Evolutionary conservation across 2,329 filamentous ascomycete species (phyloP).

Genomic region (Cercospora sesami): DNA sequence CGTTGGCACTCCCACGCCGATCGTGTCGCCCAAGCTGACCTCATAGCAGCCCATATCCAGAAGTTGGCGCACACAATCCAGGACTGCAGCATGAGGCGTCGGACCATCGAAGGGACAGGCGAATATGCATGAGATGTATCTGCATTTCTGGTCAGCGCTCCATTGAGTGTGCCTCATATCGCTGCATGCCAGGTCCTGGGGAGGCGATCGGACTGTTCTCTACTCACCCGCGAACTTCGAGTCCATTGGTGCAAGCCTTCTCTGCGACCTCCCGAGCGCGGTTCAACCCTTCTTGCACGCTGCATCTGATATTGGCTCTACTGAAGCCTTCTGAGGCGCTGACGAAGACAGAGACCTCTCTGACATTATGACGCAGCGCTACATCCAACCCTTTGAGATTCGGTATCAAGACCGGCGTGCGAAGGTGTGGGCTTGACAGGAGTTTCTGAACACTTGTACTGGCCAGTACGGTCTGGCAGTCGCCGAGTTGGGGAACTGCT

Average conservation of each 20-base stretch:
- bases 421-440: neutral
- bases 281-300: neutral
- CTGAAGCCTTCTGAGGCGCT: neutral
- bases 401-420: neutral
- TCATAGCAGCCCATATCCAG: neutral
- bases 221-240: neutral
- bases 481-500: neutral
- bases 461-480: neutral
- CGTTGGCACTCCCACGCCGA: neutral
- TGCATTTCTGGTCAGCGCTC: neutral
- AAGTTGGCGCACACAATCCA: neutral
- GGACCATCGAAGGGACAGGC: neutral
- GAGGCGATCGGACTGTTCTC: neutral
- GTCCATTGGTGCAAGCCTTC: neutral
- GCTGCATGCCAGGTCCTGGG: too few relatives aligned
- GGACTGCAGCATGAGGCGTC: neutral
- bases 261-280: neutral
- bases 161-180: neutral
- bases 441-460: neutral
- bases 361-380: neutral
- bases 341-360: neutral
- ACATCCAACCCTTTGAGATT: neutral
- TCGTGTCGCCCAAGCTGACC: neutral
- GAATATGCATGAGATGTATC: neutral
- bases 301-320: neutral